Evolutionary conservation across 1,139 yeast genomes (phyloP), one percentile per base, ranked within the genome.

Genomic region (Tardiomyces depauwii): DNA sequence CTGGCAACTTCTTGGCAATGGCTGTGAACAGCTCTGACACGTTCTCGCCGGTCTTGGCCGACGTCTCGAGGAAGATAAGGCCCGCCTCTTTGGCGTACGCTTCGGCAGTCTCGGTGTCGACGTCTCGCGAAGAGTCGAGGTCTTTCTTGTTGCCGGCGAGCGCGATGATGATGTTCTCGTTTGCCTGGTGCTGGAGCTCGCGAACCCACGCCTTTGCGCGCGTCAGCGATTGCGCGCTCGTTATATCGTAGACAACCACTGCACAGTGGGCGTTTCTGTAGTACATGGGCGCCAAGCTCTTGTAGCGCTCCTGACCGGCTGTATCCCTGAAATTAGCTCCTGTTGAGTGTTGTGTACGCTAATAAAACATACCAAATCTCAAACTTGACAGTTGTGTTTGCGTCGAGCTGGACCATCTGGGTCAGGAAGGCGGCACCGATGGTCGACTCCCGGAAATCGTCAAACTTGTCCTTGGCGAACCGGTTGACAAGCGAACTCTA

Each of bases 381-480:
- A 49, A 70, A 71, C 51, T 70, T 67, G 46, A 70, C 66, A 1
- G 72, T 67, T 1, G 80, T 75, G 46, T 68, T 67, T 18, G 79
- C 69, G 65, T 80, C 72, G 63, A 84, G 62, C 47, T 72, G 80
- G 46, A 91, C 80, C 6, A 95, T 81, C 62, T 91, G 97, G 14
- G 98, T 89, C 49, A 91, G 71, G 63, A 91, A 91, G 2, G 98
- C 98, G 2, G 98, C 98, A 14, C 97, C 97, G 51, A 91, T 91
- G 7, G 97, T 91, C 21, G 95, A 85, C 65, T 91, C 97, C 56
- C 96, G 76, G 67, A 84, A 77, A 60, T 88, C 96, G 58, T 89
- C 96, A 63, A 91, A 93, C 28, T 94, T 85, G 62, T 89, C 93
- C 58, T 89, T 86, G 19, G 91, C 97, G 62, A 91, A 93, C 55